Evolutionary conservation across 2,329 filamentous ascomycete genomes (phyloP).

Genomic region (Aspergillus fumigatus): DNA sequence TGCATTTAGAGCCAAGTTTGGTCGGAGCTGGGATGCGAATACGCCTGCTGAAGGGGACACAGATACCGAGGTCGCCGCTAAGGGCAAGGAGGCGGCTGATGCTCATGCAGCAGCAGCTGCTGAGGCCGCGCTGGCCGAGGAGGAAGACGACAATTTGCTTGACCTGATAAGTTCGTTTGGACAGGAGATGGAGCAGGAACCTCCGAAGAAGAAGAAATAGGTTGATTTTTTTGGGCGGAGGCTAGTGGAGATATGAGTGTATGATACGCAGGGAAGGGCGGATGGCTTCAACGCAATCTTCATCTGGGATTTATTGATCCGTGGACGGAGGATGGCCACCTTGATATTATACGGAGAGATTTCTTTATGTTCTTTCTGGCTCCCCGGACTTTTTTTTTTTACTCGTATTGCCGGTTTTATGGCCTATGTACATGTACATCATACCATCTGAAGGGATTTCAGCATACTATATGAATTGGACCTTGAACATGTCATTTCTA

Average conservation of each 20-base stretch:
- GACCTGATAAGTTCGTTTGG: slow-evolving; percentile 53
- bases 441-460: slow-evolving; percentile 11
- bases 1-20: slow-evolving; percentile 81
- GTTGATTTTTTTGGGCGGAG: slow-evolving; percentile 1
- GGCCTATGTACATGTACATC: slow-evolving; percentile 13
- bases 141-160: slow-evolving; percentile 52
- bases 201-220: slow-evolving; percentile 29
- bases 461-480: slow-evolving; percentile 5
- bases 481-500: not conserved
- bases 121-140: slow-evolving; percentile 45
- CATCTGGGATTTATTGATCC: not conserved
- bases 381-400: not conserved
- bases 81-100: slow-evolving; percentile 18
- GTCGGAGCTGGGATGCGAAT: slow-evolving; percentile 71
- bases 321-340: not conserved
- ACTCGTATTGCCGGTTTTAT: slow-evolving; percentile 1
- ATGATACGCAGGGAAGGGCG: slow-evolving; percentile 9
- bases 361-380: not conserved
- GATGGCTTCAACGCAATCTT: not conserved
- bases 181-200: slow-evolving; percentile 36
- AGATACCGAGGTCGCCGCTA: slow-evolving; percentile 9
- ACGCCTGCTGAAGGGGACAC: slow-evolving; percentile 29
- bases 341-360: not conserved
- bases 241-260: slow-evolving; percentile 7
- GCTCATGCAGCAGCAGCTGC: slow-evolving; percentile 27